Base-by-base conservation (phyloP, 2,329 filamentous ascomycete species). In the Curvularia eragrostidis region DNA sequence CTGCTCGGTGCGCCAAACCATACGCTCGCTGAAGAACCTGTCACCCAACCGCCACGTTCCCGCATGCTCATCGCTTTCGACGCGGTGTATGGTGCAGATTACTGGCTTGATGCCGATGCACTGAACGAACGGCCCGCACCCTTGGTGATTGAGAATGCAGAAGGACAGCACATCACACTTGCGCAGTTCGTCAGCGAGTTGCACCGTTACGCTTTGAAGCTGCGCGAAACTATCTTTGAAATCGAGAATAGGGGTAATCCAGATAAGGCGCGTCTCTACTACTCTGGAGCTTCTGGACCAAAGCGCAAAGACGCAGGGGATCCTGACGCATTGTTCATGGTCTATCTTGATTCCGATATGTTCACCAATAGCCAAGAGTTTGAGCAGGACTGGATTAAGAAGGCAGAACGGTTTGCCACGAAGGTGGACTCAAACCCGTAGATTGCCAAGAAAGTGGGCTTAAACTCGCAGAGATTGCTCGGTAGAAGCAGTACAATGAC, bases 331-430 rank as follows among this genome's bases (percentile, higher is more conserved):
- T 24, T 43, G n/a, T 24, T 43, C 21, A 5, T 43, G 21, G 21
- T 43, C 21, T 43, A 43, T 43, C 39, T 43, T 13, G 39, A 43
- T 43, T 43, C 39, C 12, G 39, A 43, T 12, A 26, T 43, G 12
- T 43, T 26, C 21, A 43, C 39, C 12, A 43, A 10, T 26, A 1
- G 21, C 12, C 21, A 43, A 43, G 19, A 43, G 39, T 43, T 43
- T 43, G 39, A 43, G 39, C 39, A 43, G 39, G 39, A 43, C 5
- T 43, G 21, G 39, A 43, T 43, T 43, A 24, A 5, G 39, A 43
- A 43, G 18, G 39, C 39, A 39, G 36, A 39, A 5, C 36, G 18
- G n/a, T 39, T 39, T n/a, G n/a, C n/a, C n/a, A n/a, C n/a, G n/a
- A n/a, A n/a, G n/a, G n/a, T n/a, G 28, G 28, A 10, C 21, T 43